Evolutionary conservation across 805 yeast species (phyloP).

Genomic region (Scheffersomyces lignosus): DNA sequence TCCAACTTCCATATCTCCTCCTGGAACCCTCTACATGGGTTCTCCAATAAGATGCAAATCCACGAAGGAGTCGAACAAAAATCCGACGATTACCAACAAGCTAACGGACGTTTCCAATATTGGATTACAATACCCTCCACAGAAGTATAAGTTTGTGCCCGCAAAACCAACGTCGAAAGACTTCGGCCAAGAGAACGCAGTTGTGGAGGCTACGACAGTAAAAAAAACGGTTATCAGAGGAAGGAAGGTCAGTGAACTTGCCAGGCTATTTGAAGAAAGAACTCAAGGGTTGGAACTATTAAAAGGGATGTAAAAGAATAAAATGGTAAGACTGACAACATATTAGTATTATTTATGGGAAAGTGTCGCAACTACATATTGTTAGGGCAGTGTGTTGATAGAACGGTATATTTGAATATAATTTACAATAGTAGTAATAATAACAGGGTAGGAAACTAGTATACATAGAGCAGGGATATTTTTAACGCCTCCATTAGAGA

Average conservation of each 20-base stretch:
- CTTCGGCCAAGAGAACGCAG: not conserved
- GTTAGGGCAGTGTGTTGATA: no score
- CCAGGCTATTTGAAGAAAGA: constrained; percentile 64
- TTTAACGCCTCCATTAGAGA: no score
- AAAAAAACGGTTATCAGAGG: constrained; percentile 50
- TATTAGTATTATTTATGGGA: no score
- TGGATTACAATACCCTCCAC: constrained; percentile 38
- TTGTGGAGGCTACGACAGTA: constrained; percentile 3
- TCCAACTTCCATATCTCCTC: constrained; percentile 6
- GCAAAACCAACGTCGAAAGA: constrained; percentile 1
- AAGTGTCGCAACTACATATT: no score
- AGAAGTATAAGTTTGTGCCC: constrained; percentile 29
- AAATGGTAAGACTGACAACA: not conserved
- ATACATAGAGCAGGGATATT: no score
- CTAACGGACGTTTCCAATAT: constrained; percentile 22
- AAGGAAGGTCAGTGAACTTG: constrained; percentile 60
- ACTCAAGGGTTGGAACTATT: constrained; percentile 39
- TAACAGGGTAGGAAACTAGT: no score
- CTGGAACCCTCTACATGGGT: no score
- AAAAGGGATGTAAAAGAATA: constrained; percentile 18
- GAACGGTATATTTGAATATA: no score
- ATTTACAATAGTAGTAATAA: no score
- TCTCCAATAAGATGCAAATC: constrained; percentile 1
- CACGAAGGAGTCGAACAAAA: not conserved
- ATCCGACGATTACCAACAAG: constrained; percentile 6